Conservation (phyloP, 2,329 filamentous ascomycete species). For the Hymenoscyphus infarciens region DNA sequence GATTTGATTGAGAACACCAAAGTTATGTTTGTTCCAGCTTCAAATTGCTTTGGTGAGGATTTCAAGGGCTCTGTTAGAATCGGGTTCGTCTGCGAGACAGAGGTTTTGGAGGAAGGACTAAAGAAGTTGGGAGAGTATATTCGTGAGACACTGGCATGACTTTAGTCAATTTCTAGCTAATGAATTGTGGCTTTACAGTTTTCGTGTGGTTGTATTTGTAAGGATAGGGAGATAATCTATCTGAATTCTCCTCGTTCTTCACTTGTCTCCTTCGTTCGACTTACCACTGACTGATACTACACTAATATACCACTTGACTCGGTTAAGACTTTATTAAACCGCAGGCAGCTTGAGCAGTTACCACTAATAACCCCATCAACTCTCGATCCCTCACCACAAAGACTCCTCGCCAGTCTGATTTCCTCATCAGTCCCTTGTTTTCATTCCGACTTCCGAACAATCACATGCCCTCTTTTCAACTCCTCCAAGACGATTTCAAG, state of each 20-base stretch:
- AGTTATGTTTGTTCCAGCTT: slow-evolving; percentile 72
- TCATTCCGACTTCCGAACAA: background rate
- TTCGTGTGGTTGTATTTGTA: background rate
- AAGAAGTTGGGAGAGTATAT: slow-evolving; percentile 37
- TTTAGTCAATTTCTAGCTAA: background rate
- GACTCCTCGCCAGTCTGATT: background rate
- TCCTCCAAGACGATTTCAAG: background rate
- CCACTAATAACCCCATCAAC: background rate
- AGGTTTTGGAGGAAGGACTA: slow-evolving; percentile 64
- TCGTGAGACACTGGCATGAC: slow-evolving; percentile 19
- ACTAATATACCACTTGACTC: background rate
- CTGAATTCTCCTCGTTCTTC: background rate
- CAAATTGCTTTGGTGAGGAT: slow-evolving; percentile 68
- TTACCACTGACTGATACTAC: background rate
- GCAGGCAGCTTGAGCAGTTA: background rate
- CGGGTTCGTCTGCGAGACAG: slow-evolving; percentile 70
- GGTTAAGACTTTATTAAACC: background rate
- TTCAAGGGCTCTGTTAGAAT: slow-evolving; percentile 75
- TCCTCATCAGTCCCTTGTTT: background rate
- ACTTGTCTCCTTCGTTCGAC: background rate
- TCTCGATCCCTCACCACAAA: background rate
- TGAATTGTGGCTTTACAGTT: background rate
- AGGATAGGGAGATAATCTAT: background rate
- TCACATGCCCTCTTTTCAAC: background rate
- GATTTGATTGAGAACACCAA: slow-evolving; percentile 65